Conservation (phyloP, 306 rosid genomes). For the Cotoneaster glaucophyllus region DNA sequence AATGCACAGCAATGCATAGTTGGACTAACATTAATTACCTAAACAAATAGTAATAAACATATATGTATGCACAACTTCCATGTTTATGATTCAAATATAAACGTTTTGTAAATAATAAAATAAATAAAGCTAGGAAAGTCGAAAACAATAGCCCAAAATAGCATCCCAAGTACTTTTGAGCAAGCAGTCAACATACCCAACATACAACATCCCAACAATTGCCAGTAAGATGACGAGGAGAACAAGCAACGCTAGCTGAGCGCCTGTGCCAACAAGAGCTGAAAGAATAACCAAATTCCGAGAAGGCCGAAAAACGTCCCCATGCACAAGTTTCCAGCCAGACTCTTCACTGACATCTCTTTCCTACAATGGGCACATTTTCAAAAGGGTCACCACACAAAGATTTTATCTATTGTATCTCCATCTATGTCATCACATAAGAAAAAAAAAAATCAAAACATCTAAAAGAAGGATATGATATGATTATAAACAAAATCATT, state of each 20-base stretch:
- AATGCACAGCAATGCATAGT: neutral
- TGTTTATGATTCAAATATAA: constrained; percentile 1
- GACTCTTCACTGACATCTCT: constrained; percentile 99
- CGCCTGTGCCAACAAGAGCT: constrained; percentile 98
- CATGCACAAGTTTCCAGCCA: constrained; percentile 99
- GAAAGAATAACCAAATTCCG: constrained; percentile 75
- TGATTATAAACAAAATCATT: constrained; percentile 9
- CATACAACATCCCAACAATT: constrained; percentile 96
- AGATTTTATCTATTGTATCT: constrained; percentile 5
- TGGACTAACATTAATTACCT: neutral
- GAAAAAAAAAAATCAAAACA: neutral
- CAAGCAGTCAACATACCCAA: constrained; percentile 48
- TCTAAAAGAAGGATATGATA: neutral
- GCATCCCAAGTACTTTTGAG: constrained; percentile 8
- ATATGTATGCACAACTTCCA: constrained; percentile 7
- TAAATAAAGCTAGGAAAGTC: neutral
- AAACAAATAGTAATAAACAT: neutral
- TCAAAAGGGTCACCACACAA: constrained; percentile 15
- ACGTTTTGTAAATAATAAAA: neutral
- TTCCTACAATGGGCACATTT: constrained; percentile 46
- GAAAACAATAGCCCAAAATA: constrained; percentile 5
- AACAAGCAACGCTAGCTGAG: constrained; percentile 92
- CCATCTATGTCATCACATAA: neutral
- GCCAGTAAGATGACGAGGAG: constrained; percentile 97
- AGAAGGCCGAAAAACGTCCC: constrained; percentile 97